Percentiles rank a stretch among this genome's conserved stretches.
phyloP scores from a whole-genome alignment of 2,329 filamentous ascomycete species.

The Nemania diffusa region DNA sequence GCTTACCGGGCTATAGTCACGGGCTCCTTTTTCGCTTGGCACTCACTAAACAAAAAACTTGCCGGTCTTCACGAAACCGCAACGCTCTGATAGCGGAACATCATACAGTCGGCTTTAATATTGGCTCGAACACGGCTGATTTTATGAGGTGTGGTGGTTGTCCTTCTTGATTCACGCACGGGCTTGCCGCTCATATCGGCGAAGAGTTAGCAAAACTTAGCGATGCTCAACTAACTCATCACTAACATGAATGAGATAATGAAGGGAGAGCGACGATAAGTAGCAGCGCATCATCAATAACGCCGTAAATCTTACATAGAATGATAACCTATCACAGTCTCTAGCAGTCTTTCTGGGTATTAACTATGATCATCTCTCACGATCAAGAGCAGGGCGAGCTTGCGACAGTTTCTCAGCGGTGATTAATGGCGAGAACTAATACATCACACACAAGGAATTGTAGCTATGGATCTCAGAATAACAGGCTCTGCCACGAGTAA shows the following conservation, averaged over 20 bases:
- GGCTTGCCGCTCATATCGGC: constrained; percentile 56
- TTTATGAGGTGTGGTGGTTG: constrained; percentile 24
- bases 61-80: constrained; percentile 49
- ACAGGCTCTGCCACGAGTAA: constrained; percentile 40
- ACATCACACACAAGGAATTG: constrained; percentile 37
- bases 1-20: constrained; percentile 29
- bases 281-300: constrained; percentile 34
- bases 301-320: constrained; percentile 56
- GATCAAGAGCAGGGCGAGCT: constrained; percentile 43
- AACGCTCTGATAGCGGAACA: constrained; percentile 45
- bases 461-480: constrained; percentile 42
- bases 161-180: constrained; percentile 55
- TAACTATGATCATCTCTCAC: constrained; percentile 40
- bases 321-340: constrained; percentile 48
- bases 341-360: constrained; percentile 41
- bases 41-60: constrained; percentile 51
- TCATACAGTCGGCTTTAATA: constrained; percentile 26
- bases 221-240: constrained; percentile 31
- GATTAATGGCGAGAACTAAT: constrained; percentile 44
- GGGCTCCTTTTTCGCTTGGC: constrained; percentile 44
- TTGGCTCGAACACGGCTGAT: constrained; percentile 48
- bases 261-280: constrained; percentile 33
- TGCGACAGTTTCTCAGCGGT: constrained; percentile 43
- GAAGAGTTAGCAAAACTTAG: constrained; percentile 51
- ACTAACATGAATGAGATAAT: constrained; percentile 29